Evolutionary conservation across 1,284 basidiomycete genomes (phyloP), one percentile per base, ranked within the genome.

Genomic region (Exsudoporus floridanus): DNA sequence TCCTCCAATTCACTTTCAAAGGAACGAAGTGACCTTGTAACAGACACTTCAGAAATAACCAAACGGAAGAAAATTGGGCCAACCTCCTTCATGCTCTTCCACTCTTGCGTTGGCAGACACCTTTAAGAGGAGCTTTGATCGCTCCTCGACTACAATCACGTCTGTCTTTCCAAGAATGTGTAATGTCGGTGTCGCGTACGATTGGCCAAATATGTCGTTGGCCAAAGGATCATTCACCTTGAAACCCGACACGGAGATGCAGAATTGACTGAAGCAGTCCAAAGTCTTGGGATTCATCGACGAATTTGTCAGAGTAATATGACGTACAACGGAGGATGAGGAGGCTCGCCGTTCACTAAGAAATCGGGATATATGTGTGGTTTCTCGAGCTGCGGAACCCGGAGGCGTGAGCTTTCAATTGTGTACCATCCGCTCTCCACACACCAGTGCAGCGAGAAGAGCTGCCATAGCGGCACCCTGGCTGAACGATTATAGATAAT

Each of bases 1-100:
- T 80, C 19, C 88, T 77, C 90, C 90, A 92, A 38, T 73, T 78
- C 3, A 79, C 79, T 58, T 86, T 89, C 7, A 82, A 84, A 0
- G 90, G 90, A 3, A 92, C 82, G 59, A 90, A 91, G 64, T 92
- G 90, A 18, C 89, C 89, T 91, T n/a, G n/a, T n/a, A n/a, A 31
- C 23, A 38, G 12, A 45, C 18, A 18, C 7, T 10, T 61, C 34
- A 52, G 39, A n/a, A 19, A 41, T 21, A 19, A 46, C 12, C 2
- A 37, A 9, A 37, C 19, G 18, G 46, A 27, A 42, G 16, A 39
- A 4, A 19, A 42, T n/a, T 5, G 33, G 16, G 41, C 80, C 18
- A 49, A 90, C 90, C 90, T 51, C 90, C 90, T 34, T 83, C 80
- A 55, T 92, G 90, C 61, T 79, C 79, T 63, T 88, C 88, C 5